phyloP scores from a whole-genome alignment of 306 rosid genomes.

The Lathyrus sativus region DNA sequence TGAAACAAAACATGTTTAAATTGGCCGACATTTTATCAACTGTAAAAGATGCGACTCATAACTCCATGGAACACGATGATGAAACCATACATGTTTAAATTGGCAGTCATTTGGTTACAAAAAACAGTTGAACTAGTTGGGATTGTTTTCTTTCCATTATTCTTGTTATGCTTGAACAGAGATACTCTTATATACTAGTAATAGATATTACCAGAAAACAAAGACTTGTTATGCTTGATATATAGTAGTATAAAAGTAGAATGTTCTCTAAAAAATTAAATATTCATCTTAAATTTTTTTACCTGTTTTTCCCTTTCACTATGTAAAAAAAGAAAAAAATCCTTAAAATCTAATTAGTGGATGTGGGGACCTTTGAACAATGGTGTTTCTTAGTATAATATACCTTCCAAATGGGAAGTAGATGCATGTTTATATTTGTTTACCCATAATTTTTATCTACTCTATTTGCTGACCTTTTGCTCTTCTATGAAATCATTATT shows the following conservation, averaged over 20 bases:
- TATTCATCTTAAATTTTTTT: not conserved
- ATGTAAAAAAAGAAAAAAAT: not conserved
- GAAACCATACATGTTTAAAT: no score
- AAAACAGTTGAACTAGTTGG: no score
- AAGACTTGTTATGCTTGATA: not conserved
- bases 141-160: no score
- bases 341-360: not conserved
- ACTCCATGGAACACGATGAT: no score
- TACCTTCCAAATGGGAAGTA: conserved; percentile 24
- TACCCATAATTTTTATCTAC: not conserved
- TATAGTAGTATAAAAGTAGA: no score
- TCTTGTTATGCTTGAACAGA: no score
- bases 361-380: not conserved
- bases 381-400: conserved; percentile 7
- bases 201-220: not conserved
- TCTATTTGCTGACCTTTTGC: not conserved
- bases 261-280: no score
- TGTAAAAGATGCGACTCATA: no score
- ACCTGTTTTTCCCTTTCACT: conserved; percentile 1
- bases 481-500: not conserved
- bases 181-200: no score
- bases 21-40: no score
- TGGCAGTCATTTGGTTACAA: no score
- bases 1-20: no score
- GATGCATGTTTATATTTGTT: not conserved